These are phyloP conservation scores for Coffea canephora DNA, from an alignment of 257 asterid species.

Conservation along the genomic window DNA sequence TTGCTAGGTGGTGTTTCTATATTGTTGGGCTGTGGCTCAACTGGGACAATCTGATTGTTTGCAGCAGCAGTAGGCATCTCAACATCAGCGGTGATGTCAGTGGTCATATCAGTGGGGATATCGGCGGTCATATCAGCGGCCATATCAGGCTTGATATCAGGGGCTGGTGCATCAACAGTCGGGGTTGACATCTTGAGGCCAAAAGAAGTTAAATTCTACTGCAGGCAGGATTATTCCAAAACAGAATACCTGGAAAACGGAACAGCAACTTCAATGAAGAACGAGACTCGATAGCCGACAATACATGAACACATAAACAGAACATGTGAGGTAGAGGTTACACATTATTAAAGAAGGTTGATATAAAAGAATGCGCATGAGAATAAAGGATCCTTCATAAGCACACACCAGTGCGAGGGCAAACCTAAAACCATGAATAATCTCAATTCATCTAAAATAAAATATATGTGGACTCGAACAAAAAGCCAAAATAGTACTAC, in stretches of 20 bases:
- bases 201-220: background rate
- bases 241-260: constrained; percentile 4
- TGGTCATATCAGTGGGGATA: background rate
- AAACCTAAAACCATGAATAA: background rate
- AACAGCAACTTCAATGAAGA: background rate
- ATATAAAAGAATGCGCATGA: background rate
- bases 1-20: constrained; percentile 31
- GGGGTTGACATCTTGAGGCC: constrained; percentile 16
- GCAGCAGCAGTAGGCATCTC: background rate
- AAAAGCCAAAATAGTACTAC: background rate
- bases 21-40: constrained; percentile 47
- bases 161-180: constrained; percentile 1
- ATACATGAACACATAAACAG: background rate
- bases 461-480: background rate
- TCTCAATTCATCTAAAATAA: background rate
- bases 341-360: background rate
- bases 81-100: constrained; percentile 14
- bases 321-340: background rate
- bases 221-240: constrained; percentile 1
- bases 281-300: background rate
- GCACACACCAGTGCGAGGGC: background rate
- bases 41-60: constrained; percentile 48
- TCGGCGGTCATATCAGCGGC: background rate
- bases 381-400: background rate
- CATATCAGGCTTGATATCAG: background rate